Percentiles rank a stretch among this genome's conserved stretches.
Evolutionary conservation across 192 early-diverging fungal genomes (phyloP).

Genomic region (Gigaspora rosea): DNA sequence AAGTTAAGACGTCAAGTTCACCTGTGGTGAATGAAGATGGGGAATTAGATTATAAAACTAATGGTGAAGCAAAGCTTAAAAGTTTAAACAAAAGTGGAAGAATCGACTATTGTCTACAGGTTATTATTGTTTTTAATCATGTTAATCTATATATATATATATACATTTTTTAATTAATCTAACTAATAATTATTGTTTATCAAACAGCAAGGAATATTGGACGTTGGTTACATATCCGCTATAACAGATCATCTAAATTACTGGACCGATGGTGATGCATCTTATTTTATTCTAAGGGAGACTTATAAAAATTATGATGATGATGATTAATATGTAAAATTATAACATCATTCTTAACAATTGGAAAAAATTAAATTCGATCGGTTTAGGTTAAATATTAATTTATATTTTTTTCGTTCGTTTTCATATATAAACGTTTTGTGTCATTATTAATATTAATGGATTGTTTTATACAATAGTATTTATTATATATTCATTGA

Average conservation of each 20-base stretch:
- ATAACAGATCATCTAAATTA: slow-evolving; percentile 45
- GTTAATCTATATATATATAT: neutral
- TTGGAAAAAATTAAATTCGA: too few species aligned
- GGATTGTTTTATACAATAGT: too few species aligned
- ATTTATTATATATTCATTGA: too few species aligned
- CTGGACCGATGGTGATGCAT: slow-evolving; percentile 59
- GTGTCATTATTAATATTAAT: too few species aligned
- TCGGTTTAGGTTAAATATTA: too few species aligned
- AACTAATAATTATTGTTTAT: neutral
- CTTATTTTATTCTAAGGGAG: slow-evolving; percentile 62
- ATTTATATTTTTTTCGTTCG: too few species aligned
- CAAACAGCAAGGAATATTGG: slow-evolving; percentile 8
- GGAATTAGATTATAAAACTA: slow-evolving; percentile 19
- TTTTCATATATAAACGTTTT: too few species aligned
- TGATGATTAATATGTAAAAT: neutral
- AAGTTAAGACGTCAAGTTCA: neutral
- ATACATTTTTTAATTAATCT: neutral
- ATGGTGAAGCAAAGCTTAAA: slow-evolving; percentile 38
- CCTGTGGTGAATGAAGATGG: neutral
- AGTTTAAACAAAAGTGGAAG: slow-evolving; percentile 51
- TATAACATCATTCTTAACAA: too few species aligned
- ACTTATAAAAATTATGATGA: slow-evolving; percentile 39
- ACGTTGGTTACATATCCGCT: slow-evolving; percentile 1
- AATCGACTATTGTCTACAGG: slow-evolving; percentile 55
- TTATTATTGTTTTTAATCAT: slow-evolving; percentile 22